These are phyloP conservation scores for Aureobasidium musti DNA, from an alignment of 2,329 filamentous ascomycete species.

Conservation along the genomic window DNA sequence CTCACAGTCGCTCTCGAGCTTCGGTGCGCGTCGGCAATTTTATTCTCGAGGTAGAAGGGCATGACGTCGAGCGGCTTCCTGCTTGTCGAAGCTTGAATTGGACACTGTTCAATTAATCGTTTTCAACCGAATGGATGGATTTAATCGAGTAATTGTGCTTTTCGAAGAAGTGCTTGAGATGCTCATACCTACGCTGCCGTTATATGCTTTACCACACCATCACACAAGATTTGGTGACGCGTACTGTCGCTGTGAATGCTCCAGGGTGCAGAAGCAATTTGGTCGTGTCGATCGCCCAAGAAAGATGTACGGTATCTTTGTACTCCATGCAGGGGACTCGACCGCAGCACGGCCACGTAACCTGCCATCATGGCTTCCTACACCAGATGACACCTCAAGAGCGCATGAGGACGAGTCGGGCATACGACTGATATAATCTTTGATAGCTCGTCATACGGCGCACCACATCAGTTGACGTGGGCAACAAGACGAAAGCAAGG, in stretches of 20 bases:
- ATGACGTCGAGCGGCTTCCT: slow-evolving; percentile 1
- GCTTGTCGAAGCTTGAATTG: background rate
- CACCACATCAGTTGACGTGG: slow-evolving; percentile 1
- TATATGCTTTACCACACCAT: background rate
- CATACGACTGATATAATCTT: background rate
- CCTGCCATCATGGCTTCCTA: background rate
- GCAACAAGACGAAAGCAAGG: background rate
- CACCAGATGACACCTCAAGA: background rate
- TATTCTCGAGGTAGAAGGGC: slow-evolving; percentile 10
- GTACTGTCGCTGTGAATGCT: slow-evolving; percentile 1
- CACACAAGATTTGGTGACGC: slow-evolving; percentile 9
- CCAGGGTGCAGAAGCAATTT: slow-evolving; percentile 1
- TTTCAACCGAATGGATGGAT: no score
- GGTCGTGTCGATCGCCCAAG: slow-evolving; percentile 22
- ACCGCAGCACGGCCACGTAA: slow-evolving; percentile 17
- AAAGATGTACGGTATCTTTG: slow-evolving; percentile 7
- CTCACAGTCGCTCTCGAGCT: background rate
- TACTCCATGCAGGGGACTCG: slow-evolving; percentile 4
- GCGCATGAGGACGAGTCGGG: background rate
- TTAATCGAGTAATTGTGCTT: no score
- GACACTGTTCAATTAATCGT: no score
- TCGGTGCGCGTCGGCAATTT: background rate
- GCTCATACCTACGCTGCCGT: background rate
- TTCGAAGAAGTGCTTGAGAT: background rate
- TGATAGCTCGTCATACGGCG: slow-evolving; percentile 2